phyloP scores from a whole-genome alignment of 768 basidiomycete genomes.

The Pholiota molesta region DNA sequence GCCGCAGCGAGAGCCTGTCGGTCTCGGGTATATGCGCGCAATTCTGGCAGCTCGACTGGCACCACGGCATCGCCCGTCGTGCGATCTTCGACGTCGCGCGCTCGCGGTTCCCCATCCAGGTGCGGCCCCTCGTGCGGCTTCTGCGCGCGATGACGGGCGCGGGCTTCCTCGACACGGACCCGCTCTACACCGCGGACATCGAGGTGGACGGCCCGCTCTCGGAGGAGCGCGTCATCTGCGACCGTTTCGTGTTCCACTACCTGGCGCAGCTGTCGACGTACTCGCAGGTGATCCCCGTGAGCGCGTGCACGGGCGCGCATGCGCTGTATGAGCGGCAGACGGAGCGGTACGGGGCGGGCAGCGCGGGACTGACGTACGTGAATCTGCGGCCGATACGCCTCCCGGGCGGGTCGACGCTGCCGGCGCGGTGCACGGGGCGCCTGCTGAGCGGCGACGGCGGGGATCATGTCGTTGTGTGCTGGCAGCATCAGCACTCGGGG shows the following conservation, averaged over 20 bases:
- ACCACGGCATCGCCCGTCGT: constrained; percentile 64
- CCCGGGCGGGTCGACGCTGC: constrained; percentile 76
- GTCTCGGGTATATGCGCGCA: constrained; percentile 74
- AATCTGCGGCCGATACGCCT: constrained; percentile 70
- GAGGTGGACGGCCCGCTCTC: constrained; percentile 41
- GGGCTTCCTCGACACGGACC: constrained; percentile 77
- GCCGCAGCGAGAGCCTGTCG: constrained; percentile 69
- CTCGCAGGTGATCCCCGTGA: constrained; percentile 71
- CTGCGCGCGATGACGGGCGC: constrained; percentile 77
- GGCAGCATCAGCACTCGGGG: constrained; percentile 83
- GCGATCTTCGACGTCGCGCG: constrained; percentile 84
- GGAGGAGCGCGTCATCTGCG: constrained; percentile 61
- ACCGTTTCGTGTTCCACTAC: constrained; percentile 74
- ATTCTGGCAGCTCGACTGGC: constrained; percentile 83
- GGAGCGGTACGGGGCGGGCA: constrained; percentile 54
- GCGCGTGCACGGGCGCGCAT: constrained; percentile 64
- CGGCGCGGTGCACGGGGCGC: constrained; percentile 65
- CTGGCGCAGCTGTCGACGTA: constrained; percentile 72
- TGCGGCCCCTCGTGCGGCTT: constrained; percentile 68
- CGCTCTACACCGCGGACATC: constrained; percentile 57
- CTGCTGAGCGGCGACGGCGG: constrained; percentile 74
- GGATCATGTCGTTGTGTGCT: constrained; percentile 71
- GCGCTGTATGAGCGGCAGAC: constrained; percentile 73
- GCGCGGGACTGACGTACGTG: constrained; percentile 58
- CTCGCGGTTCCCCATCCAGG: constrained; percentile 82